A percentile compares a stretch with the other conserved stretches of the same genome.
These are phyloP conservation scores for Globisporangium barbulae DNA, from an alignment of 352 stramenopile genomes.

Conservation along the genomic window DNA sequence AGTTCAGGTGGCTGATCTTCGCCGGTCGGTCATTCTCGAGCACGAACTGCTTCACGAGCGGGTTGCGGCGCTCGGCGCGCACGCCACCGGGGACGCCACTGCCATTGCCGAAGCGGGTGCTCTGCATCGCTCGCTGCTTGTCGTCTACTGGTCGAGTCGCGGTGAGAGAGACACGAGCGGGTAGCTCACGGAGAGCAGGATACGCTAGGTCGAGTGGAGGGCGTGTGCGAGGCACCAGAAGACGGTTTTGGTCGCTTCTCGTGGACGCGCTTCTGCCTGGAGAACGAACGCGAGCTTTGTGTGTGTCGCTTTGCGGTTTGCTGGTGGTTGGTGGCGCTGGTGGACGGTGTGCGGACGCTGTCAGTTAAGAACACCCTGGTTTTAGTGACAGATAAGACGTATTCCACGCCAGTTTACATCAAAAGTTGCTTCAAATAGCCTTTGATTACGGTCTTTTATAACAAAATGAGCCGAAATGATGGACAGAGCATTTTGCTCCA, in stretches of 20 bases:
- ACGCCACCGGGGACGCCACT: slow-evolving; percentile 16
- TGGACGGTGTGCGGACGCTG: no score
- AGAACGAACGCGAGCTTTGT: background rate
- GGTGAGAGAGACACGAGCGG: background rate
- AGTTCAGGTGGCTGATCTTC: slow-evolving; percentile 98
- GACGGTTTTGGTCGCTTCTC: background rate
- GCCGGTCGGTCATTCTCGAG: slow-evolving; percentile 86
- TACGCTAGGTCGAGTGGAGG: background rate
- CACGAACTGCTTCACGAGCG: slow-evolving; percentile 88
- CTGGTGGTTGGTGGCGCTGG: background rate
- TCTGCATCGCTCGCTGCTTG: slow-evolving; percentile 28
- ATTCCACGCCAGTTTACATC: no score
- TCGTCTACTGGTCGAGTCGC: background rate
- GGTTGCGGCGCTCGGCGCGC: slow-evolving; percentile 70
- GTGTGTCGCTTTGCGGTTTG: background rate
- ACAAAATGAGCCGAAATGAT: background rate
- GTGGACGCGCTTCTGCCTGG: background rate
- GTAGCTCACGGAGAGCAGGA: background rate
- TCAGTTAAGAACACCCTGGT: no score
- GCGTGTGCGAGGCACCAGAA: background rate
- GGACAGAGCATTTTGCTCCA: background rate
- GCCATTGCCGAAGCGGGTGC: slow-evolving; percentile 23
- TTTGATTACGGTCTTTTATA: background rate
- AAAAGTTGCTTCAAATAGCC: no score
- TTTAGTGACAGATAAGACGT: no score